Conservation (phyloP, 2,329 filamentous ascomycete species). For the Metarhizium anisopliae region DNA sequence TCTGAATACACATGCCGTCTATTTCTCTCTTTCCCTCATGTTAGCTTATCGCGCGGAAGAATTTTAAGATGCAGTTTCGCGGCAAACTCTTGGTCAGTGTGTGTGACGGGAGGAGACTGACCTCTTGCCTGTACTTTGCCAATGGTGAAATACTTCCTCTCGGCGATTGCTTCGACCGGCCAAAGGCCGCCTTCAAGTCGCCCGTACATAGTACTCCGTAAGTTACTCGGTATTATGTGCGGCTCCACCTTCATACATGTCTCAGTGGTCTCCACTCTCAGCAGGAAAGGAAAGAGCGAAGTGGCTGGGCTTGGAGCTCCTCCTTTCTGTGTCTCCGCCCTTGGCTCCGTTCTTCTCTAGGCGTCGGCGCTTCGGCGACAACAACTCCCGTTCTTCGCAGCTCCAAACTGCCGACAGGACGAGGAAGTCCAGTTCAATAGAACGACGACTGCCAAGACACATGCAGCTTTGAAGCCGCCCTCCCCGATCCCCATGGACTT, state of each 20-base stretch:
- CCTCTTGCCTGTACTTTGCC: too few relatives aligned
- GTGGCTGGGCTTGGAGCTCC: neutral
- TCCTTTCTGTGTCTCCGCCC: neutral
- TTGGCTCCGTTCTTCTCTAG: neutral
- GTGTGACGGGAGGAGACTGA: too few relatives aligned
- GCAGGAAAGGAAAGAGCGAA: neutral
- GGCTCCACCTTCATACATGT: too few relatives aligned
- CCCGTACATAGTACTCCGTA: too few relatives aligned
- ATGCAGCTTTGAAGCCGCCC: neutral
- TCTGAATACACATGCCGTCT: neutral
- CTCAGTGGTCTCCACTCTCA: neutral
- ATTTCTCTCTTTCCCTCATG: neutral
- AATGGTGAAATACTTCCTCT: too few relatives aligned
- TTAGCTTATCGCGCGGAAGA: too few relatives aligned
- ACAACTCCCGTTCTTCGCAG: conserved; percentile 16
- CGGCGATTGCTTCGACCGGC: too few relatives aligned
- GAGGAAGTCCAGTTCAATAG: neutral
- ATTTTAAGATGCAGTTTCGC: too few relatives aligned
- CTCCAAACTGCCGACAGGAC: neutral
- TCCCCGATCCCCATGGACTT: conserved; percentile 18
- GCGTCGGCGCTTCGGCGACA: conserved; percentile 21
- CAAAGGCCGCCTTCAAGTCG: too few relatives aligned
- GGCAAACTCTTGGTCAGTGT: too few relatives aligned
- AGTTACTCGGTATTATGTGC: too few relatives aligned
- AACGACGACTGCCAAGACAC: conserved; percentile 1